phyloP scores from a whole-genome alignment of 192 early-diverging fungal species.

The Geranomyces michiganensis region DNA sequence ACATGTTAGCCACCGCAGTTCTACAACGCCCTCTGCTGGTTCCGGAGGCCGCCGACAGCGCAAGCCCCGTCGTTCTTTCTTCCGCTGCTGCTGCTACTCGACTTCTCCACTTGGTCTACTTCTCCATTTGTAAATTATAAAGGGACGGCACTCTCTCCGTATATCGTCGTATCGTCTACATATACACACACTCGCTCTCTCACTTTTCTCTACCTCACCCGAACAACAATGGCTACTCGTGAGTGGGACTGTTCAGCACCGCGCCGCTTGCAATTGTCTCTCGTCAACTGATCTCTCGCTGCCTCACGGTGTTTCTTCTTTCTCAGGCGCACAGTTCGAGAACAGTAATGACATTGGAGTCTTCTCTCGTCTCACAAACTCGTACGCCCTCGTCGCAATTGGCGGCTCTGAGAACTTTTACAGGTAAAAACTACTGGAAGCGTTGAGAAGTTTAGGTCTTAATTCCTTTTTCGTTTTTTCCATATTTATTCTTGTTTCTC shows the following conservation, averaged over 20 bases:
- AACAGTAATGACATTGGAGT: constrained; percentile 99
- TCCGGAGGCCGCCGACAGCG: no score
- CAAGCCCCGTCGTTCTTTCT: no score
- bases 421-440: constrained; percentile 55
- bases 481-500: no score
- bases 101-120: no score
- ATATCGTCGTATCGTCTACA: no score
- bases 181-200: no score
- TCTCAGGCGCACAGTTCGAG: constrained; percentile 72
- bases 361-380: constrained; percentile 96
- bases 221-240: constrained; percentile 12
- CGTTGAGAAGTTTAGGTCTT: neutral
- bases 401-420: constrained; percentile 99
- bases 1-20: no score
- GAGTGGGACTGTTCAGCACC: neutral
- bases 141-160: no score
- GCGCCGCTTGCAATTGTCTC: neutral
- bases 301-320: neutral
- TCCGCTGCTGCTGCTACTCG: no score
- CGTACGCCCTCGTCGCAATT: constrained; percentile 94
- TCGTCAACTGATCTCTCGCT: neutral
- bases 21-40: no score
- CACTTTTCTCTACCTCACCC: neutral
- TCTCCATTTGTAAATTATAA: no score
- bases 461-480: no score